Evolutionary conservation across 2,329 filamentous ascomycete species (phyloP).

Genomic region (Davidsoniella eucalypti): DNA sequence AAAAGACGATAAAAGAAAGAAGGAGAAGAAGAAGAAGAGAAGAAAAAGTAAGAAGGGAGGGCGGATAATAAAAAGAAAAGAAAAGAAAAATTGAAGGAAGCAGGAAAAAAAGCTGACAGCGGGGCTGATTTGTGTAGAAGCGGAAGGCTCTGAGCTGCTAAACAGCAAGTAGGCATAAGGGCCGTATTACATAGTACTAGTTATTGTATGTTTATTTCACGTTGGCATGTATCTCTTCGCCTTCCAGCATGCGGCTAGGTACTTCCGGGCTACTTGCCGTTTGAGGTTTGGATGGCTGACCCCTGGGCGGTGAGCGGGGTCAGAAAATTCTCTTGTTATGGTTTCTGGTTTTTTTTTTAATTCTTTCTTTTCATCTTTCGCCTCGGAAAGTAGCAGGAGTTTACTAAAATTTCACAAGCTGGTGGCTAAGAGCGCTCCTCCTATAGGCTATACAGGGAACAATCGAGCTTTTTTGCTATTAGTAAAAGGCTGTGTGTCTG

Average conservation of each 20-base stretch:
- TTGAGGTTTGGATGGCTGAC: neutral
- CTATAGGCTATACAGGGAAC: neutral
- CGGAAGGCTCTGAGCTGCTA: too few species aligned
- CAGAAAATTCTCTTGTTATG: neutral
- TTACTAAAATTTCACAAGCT: too few species aligned
- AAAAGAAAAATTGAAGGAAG: neutral
- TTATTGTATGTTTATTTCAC: neutral
- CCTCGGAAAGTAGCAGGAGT: too few species aligned
- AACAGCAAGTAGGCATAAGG: too few species aligned
- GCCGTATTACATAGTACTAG: too few species aligned
- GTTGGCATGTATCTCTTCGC: neutral
- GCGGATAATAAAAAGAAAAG: conserved; percentile 9
- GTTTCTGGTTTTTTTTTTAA: neutral
- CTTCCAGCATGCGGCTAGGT: neutral
- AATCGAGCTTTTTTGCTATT: neutral
- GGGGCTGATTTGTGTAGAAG: conserved; percentile 4
- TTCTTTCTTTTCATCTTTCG: neutral
- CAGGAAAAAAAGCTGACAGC: neutral
- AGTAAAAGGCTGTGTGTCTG: neutral
- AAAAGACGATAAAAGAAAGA: conserved; percentile 13
- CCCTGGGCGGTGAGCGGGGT: conserved; percentile 4
- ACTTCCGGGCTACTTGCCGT: neutral
- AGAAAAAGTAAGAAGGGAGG: conserved; percentile 11
- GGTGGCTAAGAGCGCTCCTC: neutral
- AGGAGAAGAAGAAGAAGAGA: conserved; percentile 12